Percentiles rank a stretch among this genome's conserved stretches.
phyloP scores from a whole-genome alignment of 352 stramenopile species.

The Stramenopiles sp. region DNA sequence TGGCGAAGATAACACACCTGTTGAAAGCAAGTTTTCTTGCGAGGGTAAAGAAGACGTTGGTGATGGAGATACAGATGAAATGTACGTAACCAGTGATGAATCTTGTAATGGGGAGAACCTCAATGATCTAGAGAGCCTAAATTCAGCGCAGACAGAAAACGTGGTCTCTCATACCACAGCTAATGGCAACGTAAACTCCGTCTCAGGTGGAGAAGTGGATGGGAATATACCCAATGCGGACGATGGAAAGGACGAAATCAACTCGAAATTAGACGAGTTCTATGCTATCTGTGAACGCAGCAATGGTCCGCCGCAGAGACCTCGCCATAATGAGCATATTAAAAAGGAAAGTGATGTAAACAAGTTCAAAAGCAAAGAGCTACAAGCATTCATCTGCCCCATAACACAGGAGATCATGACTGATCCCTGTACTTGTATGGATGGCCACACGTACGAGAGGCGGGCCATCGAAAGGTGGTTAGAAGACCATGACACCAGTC shows the following conservation, averaged over 20 bases:
- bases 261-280: neutral
- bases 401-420: slow-evolving; percentile 30
- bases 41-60: neutral
- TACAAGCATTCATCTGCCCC: slow-evolving; percentile 18
- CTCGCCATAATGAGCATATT: neutral
- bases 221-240: neutral
- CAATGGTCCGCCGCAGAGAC: neutral
- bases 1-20: too few relatives aligned
- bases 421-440: slow-evolving; percentile 30
- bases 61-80: neutral
- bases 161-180: too few relatives aligned
- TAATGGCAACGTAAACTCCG: too few relatives aligned
- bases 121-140: too few relatives aligned
- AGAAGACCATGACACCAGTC: slow-evolving; percentile 23
- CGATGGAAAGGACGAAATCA: neutral
- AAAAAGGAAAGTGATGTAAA: neutral
- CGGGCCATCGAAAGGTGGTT: slow-evolving; percentile 31
- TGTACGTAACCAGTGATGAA: neutral
- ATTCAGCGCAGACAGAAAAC: too few relatives aligned
- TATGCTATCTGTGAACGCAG: slow-evolving; percentile 3
- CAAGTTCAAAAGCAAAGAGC: neutral
- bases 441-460: slow-evolving; percentile 34
- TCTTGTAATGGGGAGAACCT: neutral
- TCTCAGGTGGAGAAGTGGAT: neutral
- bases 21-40: too few relatives aligned